A percentile compares a stretch with the other conserved stretches of the same genome.
Evolutionary conservation across 176 grass and related monocot genomes (phyloP).

Genomic region (Guadua angustifolia): DNA sequence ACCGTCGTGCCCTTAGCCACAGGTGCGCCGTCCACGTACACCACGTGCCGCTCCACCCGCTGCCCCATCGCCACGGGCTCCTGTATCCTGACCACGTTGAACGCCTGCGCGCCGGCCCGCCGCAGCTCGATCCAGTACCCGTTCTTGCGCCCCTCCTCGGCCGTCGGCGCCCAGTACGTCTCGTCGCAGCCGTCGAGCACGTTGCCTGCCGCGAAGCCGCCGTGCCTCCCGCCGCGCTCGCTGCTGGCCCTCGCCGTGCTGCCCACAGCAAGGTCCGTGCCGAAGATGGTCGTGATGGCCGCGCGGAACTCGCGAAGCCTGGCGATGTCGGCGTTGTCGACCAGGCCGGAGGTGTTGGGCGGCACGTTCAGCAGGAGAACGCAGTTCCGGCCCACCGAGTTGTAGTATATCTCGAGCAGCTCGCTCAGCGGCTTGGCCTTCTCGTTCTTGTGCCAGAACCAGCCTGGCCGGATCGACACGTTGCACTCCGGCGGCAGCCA

Average conservation of each 20-base stretch:
- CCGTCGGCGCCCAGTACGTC: constrained; percentile 74
- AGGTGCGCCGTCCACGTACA: constrained; percentile 58
- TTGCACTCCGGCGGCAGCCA: constrained; percentile 98
- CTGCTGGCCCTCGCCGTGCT: constrained; percentile 62
- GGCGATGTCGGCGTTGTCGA: constrained; percentile 64
- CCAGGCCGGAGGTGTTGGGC: constrained; percentile 72
- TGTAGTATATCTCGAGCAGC: constrained; percentile 90
- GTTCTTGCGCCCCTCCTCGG: constrained; percentile 14
- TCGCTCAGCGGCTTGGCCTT: constrained; percentile 72
- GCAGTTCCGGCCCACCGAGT: constrained; percentile 88
- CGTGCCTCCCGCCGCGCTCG: too few species aligned
- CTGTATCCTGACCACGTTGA: constrained; percentile 88
- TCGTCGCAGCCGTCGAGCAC: constrained; percentile 70
- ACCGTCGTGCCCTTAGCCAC: constrained; percentile 71
- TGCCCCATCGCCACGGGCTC: constrained; percentile 83
- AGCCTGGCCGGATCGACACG: constrained; percentile 84
- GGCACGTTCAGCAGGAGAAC: constrained; percentile 95
- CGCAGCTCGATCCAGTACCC: constrained; percentile 83
- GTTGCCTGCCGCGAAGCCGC: constrained; percentile 57
- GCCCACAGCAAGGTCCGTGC: constrained; percentile 63
- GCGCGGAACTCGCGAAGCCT: constrained; percentile 69
- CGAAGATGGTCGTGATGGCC: constrained; percentile 66
- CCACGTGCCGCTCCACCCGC: constrained; percentile 65
- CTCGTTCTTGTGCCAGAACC: constrained; percentile 98
- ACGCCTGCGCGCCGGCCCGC: constrained; percentile 9